Conservation (phyloP, 2,329 filamentous ascomycete species). For the Zalaria sp. region DNA sequence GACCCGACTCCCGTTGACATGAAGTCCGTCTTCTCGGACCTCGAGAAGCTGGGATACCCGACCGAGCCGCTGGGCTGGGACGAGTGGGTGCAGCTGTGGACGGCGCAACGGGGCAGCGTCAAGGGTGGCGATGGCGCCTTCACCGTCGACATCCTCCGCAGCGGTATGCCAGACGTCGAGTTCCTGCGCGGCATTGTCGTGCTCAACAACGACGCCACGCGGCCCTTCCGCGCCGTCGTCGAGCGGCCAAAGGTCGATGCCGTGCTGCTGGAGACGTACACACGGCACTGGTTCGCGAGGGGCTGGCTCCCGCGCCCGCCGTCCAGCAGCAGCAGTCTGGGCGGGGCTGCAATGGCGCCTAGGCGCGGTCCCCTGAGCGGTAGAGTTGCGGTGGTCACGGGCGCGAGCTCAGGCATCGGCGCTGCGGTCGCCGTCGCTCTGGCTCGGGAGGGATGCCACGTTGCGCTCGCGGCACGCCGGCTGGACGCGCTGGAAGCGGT, state of each 20-base stretch:
- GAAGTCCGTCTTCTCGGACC: slow-evolving; percentile 47
- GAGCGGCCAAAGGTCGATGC: slow-evolving; percentile 55
- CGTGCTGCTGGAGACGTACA: slow-evolving; percentile 61
- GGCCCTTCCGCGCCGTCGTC: slow-evolving; percentile 43
- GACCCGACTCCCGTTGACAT: slow-evolving; percentile 59
- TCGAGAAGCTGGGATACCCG: slow-evolving; percentile 54
- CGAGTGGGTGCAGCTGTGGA: slow-evolving; percentile 63
- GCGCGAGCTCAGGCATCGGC: slow-evolving; percentile 67
- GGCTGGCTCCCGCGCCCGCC: slow-evolving; percentile 60
- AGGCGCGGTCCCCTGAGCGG: slow-evolving; percentile 48
- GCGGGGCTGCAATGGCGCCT: slow-evolving; percentile 29
- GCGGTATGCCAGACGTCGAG: slow-evolving; percentile 65
- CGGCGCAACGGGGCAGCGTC: slow-evolving; percentile 48
- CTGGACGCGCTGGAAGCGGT: slow-evolving; percentile 53
- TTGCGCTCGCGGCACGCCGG: slow-evolving; percentile 60
- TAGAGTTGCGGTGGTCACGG: slow-evolving; percentile 62
- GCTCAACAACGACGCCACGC: slow-evolving; percentile 56
- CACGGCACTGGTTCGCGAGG: slow-evolving; percentile 65
- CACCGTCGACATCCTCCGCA: slow-evolving; percentile 64
- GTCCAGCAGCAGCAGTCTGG: slow-evolving; percentile 31
- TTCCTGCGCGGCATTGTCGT: slow-evolving; percentile 59
- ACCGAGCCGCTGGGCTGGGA: slow-evolving; percentile 55
- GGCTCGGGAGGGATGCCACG: slow-evolving; percentile 55
- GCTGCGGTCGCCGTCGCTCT: slow-evolving; percentile 58
- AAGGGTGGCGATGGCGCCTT: slow-evolving; percentile 58